Evolutionary conservation across 2,329 filamentous ascomycete species (phyloP), one percentile per base, ranked within the genome.

Genomic region (Fusarium sp.): DNA sequence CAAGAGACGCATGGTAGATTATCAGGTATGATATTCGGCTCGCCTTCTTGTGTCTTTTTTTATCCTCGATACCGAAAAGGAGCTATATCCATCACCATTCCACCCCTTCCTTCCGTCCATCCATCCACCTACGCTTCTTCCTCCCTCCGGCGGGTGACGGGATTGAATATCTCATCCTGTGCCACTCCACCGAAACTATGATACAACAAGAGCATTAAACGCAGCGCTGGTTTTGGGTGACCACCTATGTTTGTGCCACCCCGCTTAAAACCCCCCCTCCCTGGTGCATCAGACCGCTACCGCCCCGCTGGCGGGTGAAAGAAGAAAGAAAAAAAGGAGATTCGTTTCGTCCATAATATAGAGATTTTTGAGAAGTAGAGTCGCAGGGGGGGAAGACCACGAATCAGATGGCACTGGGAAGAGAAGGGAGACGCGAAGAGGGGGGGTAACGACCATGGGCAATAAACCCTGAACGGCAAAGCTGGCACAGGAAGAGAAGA

Each of bases 201-300:
- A 58, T 75, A 74, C 72, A 74, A 75, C 52, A 69, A 74, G 68
- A 64, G 72, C 33, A 69, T 64, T 59, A 69, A 48, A 48, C 39
- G 68, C 58, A 69, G 48, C 57, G 22, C 45, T 39, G 22, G 22
- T 27, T 39, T 22, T 7, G 41, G 41, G 45, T 50, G 59, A 43
- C 14, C 39, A 16, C 29, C 29, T 31, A 31, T 39, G 18, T 33
- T 50, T 54, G 61, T 58, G 35, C 35, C 60, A 29, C 33, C 39
- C 39, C 45, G 41, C 29, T 16, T 39, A 52, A 10, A 31, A 31
- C 16, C 57, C 39, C 56, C 39, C 39, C 48, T 68, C 37, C 39
- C 22, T 58, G 58, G 48, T 50, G 45, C 56, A 48, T 65, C 50
- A 65, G 52, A 52, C 52, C 65, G 41, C 39, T 33, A 54, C 52